Evolutionary conservation across 2,329 filamentous ascomycete species (phyloP).

Genomic region (Lachnellula occidentalis): DNA sequence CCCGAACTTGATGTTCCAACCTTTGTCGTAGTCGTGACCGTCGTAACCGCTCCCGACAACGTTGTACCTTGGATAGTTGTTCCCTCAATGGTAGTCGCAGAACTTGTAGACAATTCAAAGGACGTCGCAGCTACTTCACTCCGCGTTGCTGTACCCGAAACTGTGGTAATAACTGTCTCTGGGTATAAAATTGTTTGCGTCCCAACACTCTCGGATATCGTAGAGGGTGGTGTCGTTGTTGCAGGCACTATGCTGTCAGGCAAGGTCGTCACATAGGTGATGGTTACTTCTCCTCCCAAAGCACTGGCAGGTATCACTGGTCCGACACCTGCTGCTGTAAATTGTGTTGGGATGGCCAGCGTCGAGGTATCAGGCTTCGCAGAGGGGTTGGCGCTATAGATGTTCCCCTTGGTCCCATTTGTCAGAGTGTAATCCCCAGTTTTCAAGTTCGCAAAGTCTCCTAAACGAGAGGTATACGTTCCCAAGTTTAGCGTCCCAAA

Average conservation of each 20-base stretch:
- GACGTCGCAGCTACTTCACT: neutral
- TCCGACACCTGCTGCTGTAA: slow-evolving; percentile 40
- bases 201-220: slow-evolving; percentile 1
- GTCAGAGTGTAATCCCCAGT: slow-evolving; percentile 38
- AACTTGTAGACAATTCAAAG: neutral
- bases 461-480: slow-evolving; percentile 35
- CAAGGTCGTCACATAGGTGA: slow-evolving; percentile 27
- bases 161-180: neutral
- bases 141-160: neutral
- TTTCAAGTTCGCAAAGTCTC: slow-evolving; percentile 38
- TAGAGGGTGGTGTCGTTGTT: slow-evolving; percentile 18
- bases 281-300: slow-evolving; percentile 35
- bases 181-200: neutral
- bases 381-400: slow-evolving; percentile 35
- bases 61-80: slow-evolving; percentile 7
- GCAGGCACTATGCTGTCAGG: slow-evolving; percentile 12
- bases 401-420: slow-evolving; percentile 37
- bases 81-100: slow-evolving; percentile 3
- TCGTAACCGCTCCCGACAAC: slow-evolving; percentile 1
- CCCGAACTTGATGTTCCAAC: neutral
- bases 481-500: slow-evolving; percentile 41
- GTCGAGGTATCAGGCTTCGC: slow-evolving; percentile 40
- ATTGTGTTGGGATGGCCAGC: slow-evolving; percentile 39
- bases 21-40: slow-evolving; percentile 7
- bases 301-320: slow-evolving; percentile 40